These are phyloP conservation scores for Paraglomus occultum DNA, from an alignment of 192 early-diverging fungal species.

Conservation along the genomic window DNA sequence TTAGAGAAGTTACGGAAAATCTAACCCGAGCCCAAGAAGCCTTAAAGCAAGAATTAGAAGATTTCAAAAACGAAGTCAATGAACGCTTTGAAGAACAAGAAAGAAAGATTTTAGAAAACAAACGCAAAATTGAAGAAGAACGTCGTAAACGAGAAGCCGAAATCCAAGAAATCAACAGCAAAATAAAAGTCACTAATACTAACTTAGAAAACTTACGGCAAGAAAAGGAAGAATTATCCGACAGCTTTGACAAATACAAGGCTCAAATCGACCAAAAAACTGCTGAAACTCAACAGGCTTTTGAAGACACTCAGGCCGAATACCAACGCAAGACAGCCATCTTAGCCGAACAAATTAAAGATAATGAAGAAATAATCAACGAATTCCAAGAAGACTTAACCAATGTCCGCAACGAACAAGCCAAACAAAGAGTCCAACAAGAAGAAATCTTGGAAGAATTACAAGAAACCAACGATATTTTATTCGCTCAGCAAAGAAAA, in stretches of 20 bases:
- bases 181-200: constrained; percentile 8
- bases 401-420: not conserved
- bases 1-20: not conserved
- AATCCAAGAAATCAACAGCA: not conserved
- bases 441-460: not conserved
- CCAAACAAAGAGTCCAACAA: not conserved
- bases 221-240: not conserved
- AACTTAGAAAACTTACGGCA: constrained; percentile 6
- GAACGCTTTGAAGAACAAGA: constrained; percentile 17
- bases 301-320: constrained; percentile 7
- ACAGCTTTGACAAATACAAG: not conserved
- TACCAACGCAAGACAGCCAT: not conserved
- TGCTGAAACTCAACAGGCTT: not conserved
- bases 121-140: not conserved
- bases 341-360: constrained; percentile 4
- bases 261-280: not conserved
- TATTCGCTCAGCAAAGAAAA: constrained; percentile 10
- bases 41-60: not conserved
- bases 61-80: not conserved
- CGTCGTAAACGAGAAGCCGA: not conserved
- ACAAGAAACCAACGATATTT: constrained; percentile 13
- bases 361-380: not conserved
- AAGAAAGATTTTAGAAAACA: constrained; percentile 1
- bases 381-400: constrained; percentile 9
- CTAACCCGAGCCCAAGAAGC: constrained; percentile 4